Evolutionary conservation across 352 stramenopile genomes (phyloP).

Genomic region (Pythium pyrilobum): DNA sequence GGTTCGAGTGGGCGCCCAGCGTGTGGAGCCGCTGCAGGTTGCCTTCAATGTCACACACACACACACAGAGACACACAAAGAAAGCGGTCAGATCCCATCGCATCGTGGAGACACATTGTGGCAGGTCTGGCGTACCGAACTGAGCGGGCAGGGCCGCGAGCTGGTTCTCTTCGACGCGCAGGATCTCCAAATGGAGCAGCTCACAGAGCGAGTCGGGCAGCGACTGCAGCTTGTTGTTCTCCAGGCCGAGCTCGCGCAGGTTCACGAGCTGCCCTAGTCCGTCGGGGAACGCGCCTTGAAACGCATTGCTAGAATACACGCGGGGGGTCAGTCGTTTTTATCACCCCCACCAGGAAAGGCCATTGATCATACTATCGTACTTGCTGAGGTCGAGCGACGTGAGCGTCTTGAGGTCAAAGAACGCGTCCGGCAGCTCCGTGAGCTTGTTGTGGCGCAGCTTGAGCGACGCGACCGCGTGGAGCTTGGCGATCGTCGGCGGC

Average conservation of each 20-base stretch:
- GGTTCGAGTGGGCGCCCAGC: conserved; percentile 56
- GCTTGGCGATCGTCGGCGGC: conserved; percentile 35
- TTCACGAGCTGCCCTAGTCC: conserved; percentile 44
- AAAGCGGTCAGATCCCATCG: background rate
- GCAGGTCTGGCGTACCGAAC: conserved; percentile 29
- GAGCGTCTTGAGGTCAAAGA: conserved; percentile 57
- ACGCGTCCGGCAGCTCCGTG: conserved; percentile 31
- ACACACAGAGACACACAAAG: background rate
- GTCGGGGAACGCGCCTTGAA: conserved; percentile 45
- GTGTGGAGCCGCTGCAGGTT: conserved; percentile 44
- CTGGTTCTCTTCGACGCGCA: conserved; percentile 64
- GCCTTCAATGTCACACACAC: conserved; percentile 5
- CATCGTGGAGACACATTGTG: background rate
- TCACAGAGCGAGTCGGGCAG: conserved; percentile 46
- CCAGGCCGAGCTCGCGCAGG: conserved; percentile 53
- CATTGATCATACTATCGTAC: conserved; percentile 31
- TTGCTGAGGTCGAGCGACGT: conserved; percentile 75
- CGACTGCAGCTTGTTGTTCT: conserved; percentile 56
- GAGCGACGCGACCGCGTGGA: conserved; percentile 50
- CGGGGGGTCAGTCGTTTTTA: no score
- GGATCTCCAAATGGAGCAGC: conserved; percentile 44
- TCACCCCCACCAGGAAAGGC: background rate
- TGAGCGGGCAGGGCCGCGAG: conserved; percentile 35
- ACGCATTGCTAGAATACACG: conserved; percentile 40
- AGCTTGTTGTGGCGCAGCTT: conserved; percentile 78